Base-by-base conservation (phyloP, 2,329 filamentous ascomycete species). In the Penicillium sp. region DNA sequence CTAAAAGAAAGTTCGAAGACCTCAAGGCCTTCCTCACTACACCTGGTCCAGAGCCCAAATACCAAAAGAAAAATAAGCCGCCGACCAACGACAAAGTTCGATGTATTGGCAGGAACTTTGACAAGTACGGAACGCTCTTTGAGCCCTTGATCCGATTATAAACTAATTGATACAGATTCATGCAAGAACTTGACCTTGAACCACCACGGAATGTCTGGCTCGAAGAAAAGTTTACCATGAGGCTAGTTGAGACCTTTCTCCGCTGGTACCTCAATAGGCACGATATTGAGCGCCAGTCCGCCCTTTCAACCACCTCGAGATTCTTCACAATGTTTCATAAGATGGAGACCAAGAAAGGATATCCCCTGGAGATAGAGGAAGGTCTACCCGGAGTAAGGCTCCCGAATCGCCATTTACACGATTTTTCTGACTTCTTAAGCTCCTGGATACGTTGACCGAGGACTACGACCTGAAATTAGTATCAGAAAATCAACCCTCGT, bases 171-270 rank as follows among this genome's bases (percentile, higher is more conserved):
- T 37, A 11, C 35, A 37, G 35, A 37, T 37, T 37, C 35, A 37
- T 37, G 35, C 4, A 4, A 37, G 35, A 37, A 37, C 12, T 6
- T 15, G 35, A 37, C 35, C 35, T 37, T 37, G 35, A 37, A 15
- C 35, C 12, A 15, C 35, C 35, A 37, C 14, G 35, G 18, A 37
- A 37, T 14, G 35, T 37, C 35, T 37, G 14, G 35, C 35, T 37
- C 35, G 35, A 14, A 37, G 35, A n/a, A 37, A 37, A 37, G 35
- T 6, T 37, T 37, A 18, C 4, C 18, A 37, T 37, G 18, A 37
- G 18, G 35, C 12, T 37, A 14, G 5, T 37, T 33, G 45, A 31
- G 57, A 60, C 4, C 61, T 59, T n/a, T 51, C 25, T 18, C 60
- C 56, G 51, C 54, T 55, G n/a, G n/a, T n/a, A n/a, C n/a, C n/a